Conservation (phyloP, 257 asterid genomes). For the Solanum medicagineum region DNA sequence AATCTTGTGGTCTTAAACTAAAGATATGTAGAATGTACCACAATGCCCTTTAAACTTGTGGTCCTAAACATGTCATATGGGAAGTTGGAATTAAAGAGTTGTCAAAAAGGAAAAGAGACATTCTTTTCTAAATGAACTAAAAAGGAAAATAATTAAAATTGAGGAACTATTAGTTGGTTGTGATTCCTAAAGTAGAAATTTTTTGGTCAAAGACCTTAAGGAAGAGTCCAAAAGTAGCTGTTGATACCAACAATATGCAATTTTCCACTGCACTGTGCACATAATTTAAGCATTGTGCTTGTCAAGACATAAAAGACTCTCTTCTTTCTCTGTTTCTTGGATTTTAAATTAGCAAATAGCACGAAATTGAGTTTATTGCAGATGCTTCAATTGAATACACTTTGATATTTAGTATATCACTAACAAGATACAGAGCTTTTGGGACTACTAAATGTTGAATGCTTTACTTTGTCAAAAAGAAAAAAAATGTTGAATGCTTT, state of each 20-base stretch:
- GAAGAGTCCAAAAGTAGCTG: neutral
- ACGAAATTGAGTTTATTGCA: neutral
- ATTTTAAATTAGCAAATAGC: neutral
- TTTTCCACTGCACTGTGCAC: neutral
- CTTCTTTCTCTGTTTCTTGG: neutral
- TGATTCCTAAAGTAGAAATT: neutral
- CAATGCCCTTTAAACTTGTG: neutral
- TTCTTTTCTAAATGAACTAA: neutral
- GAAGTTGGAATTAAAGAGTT: neutral
- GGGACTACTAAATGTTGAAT: neutral
- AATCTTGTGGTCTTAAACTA: neutral
- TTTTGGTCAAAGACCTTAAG: neutral
- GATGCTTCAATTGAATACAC: neutral
- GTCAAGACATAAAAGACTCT: neutral
- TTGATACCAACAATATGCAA: neutral
- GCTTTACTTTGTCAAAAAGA: too few species aligned
- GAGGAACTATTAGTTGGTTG: neutral
- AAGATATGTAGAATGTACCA: neutral
- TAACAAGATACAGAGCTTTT: neutral
- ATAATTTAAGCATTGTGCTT: neutral
- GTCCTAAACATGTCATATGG: neutral
- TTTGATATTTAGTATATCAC: neutral
- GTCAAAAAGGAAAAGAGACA: neutral
- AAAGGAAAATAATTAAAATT: neutral
- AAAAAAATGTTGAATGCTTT: neutral